phyloP scores from a whole-genome alignment of 345 rosid species.

The Acer negundo region DNA sequence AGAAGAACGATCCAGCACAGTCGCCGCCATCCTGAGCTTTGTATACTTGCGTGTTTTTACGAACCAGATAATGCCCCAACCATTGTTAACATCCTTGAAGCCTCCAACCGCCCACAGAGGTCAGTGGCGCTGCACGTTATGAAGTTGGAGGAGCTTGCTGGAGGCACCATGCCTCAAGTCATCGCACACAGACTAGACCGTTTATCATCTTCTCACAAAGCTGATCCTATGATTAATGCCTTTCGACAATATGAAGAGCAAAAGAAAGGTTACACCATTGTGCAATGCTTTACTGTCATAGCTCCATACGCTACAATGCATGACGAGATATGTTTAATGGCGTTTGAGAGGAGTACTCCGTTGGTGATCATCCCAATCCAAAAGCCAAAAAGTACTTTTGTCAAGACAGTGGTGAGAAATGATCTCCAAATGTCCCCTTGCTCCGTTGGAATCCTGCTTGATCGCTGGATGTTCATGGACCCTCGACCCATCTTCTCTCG shows the following conservation, averaged over 20 bases:
- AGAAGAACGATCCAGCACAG: slow-evolving; percentile 33
- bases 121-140: slow-evolving; percentile 33
- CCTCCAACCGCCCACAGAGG: slow-evolving; percentile 27
- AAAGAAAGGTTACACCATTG: slow-evolving; percentile 17
- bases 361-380: slow-evolving; percentile 37
- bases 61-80: slow-evolving; percentile 33
- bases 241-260: slow-evolving; percentile 16
- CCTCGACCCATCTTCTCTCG: not conserved
- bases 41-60: slow-evolving; percentile 43
- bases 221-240: slow-evolving; percentile 9
- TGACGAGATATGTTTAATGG: slow-evolving; percentile 41
- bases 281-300: slow-evolving; percentile 40
- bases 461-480: slow-evolving; percentile 20
- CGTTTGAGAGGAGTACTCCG: slow-evolving; percentile 35
- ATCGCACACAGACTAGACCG: slow-evolving; percentile 6
- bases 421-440: slow-evolving; percentile 38
- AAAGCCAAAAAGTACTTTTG: slow-evolving; percentile 15
- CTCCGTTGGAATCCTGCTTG: slow-evolving; percentile 35
- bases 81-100: slow-evolving; percentile 33
- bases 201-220: not conserved
- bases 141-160: slow-evolving; percentile 37
- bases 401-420: slow-evolving; percentile 24
- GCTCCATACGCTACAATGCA: slow-evolving; percentile 43
- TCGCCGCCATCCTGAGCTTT: slow-evolving; percentile 23
- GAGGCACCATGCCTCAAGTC: slow-evolving; percentile 18